A percentile compares a stretch with the other conserved stretches of the same genome.
Evolutionary conservation across 2,329 filamentous ascomycete species (phyloP).

Genomic region (Aspergillus ochraceoroseus): DNA sequence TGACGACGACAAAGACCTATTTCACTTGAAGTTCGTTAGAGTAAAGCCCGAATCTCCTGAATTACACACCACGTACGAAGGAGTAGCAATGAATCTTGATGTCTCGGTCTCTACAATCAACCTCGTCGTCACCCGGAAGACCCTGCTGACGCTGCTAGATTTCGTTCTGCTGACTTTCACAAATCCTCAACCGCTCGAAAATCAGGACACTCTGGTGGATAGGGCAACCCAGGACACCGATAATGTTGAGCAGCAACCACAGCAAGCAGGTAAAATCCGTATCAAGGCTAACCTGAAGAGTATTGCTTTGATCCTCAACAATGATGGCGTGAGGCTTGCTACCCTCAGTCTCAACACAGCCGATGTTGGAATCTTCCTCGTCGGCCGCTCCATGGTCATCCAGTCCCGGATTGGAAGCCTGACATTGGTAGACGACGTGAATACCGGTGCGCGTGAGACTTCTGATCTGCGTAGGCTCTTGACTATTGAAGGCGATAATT

Average conservation of each 20-base stretch:
- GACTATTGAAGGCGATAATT: constrained; percentile 89
- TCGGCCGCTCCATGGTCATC: constrained; percentile 80
- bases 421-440: constrained; percentile 86
- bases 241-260: constrained; percentile 26
- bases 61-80: constrained; percentile 85
- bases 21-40: constrained; percentile 81
- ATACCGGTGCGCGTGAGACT: constrained; percentile 75
- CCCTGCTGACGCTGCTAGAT: constrained; percentile 83
- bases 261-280: constrained; percentile 67
- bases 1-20: constrained; percentile 71
- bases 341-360: constrained; percentile 90
- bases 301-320: constrained; percentile 91
- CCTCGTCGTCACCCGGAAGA: constrained; percentile 86
- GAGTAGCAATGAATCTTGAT: constrained; percentile 88
- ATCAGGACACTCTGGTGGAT: constrained; percentile 29
- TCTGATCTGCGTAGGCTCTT: constrained; percentile 82
- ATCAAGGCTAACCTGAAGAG: constrained; percentile 92
- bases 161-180: constrained; percentile 93
- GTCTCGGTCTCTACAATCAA: constrained; percentile 94
- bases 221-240: constrained; percentile 27
- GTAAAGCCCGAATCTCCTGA: constrained; percentile 90
- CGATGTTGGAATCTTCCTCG: constrained; percentile 82
- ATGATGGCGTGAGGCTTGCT: constrained; percentile 90
- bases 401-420: constrained; percentile 82
- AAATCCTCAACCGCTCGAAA: constrained; percentile 51